phyloP scores from a whole-genome alignment of 2,329 filamentous ascomycete species.

The Xylariaceae sp. region DNA sequence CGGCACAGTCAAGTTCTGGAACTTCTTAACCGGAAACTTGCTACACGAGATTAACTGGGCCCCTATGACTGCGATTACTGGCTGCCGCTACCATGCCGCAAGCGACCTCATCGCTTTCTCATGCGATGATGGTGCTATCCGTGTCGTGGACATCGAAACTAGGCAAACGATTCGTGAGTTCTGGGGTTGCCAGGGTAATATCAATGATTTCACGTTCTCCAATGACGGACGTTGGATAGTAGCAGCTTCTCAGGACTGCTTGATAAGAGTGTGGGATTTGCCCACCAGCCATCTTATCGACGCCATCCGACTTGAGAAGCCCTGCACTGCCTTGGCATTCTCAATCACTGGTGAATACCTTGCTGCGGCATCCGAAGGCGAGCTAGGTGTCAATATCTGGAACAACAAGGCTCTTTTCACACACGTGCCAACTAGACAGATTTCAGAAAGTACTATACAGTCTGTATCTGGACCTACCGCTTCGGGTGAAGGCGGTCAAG shows the following conservation, averaged over 20 bases:
- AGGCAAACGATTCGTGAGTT: slow-evolving; percentile 89
- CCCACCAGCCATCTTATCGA: slow-evolving; percentile 95
- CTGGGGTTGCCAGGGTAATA: slow-evolving; percentile 68
- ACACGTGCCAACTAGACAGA: slow-evolving; percentile 78
- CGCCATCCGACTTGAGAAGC: slow-evolving; percentile 71
- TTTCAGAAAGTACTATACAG: slow-evolving; percentile 69
- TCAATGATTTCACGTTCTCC: slow-evolving; percentile 84
- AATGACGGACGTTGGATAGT: slow-evolving; percentile 92
- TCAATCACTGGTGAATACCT: slow-evolving; percentile 88
- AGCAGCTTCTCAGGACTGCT: slow-evolving; percentile 73
- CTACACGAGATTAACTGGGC: slow-evolving; percentile 80
- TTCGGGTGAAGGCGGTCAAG: slow-evolving; percentile 75
- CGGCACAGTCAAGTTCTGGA: slow-evolving; percentile 96
- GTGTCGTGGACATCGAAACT: slow-evolving; percentile 85
- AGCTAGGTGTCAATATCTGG: slow-evolving; percentile 90
- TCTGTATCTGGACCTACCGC: slow-evolving; percentile 64
- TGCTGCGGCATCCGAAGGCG: slow-evolving; percentile 78
- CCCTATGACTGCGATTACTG: slow-evolving; percentile 67
- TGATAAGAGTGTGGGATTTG: slow-evolving; percentile 87
- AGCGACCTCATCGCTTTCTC: slow-evolving; percentile 84
- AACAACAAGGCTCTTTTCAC: slow-evolving; percentile 89
- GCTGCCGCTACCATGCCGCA: slow-evolving; percentile 71
- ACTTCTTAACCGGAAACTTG: slow-evolving; percentile 77
- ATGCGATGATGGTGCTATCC: slow-evolving; percentile 82
- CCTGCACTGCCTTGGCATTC: slow-evolving; percentile 81